These are phyloP conservation scores for Diutina siamensis DNA, from an alignment of 1,139 yeast genomes.

Conservation along the genomic window DNA sequence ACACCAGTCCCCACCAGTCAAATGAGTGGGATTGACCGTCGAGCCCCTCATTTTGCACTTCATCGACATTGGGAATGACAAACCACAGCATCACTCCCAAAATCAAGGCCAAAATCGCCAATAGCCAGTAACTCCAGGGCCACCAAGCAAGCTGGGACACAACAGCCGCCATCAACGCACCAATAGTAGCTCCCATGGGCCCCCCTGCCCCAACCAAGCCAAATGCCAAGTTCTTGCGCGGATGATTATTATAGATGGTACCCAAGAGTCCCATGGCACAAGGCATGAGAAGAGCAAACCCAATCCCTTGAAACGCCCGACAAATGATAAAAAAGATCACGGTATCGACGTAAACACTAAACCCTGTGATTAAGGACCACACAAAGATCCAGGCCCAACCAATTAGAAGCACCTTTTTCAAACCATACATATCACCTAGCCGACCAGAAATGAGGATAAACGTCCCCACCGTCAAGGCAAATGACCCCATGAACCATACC, in stretches of 20 bases:
- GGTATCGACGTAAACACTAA: conserved; percentile 30
- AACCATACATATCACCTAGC: conserved; percentile 43
- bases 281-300: conserved; percentile 41
- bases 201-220: conserved; percentile 44
- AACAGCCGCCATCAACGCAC: conserved; percentile 37
- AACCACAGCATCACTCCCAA: conserved; percentile 18
- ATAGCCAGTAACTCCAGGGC: conserved; percentile 44
- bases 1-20: conserved; percentile 34
- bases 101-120: conserved; percentile 24
- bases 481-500: conserved; percentile 49
- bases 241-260: conserved; percentile 31
- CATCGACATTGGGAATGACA: conserved; percentile 21
- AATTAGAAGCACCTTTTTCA: conserved; percentile 26
- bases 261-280: conserved; percentile 44
- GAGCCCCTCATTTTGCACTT: conserved; percentile 6
- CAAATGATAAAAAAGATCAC: conserved; percentile 37
- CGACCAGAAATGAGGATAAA: conserved; percentile 40
- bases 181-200: conserved; percentile 42
- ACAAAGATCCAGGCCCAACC: conserved; percentile 35
- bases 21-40: conserved; percentile 12
- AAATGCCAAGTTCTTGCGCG: conserved; percentile 39
- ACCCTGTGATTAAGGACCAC: conserved; percentile 38
- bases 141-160: conserved; percentile 32
- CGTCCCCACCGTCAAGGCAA: conserved; percentile 45
- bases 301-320: conserved; percentile 45